Base-by-base conservation (phyloP, 495 filamentous ascomycete genomes). In the Hypoxylon fuscum region DNA sequence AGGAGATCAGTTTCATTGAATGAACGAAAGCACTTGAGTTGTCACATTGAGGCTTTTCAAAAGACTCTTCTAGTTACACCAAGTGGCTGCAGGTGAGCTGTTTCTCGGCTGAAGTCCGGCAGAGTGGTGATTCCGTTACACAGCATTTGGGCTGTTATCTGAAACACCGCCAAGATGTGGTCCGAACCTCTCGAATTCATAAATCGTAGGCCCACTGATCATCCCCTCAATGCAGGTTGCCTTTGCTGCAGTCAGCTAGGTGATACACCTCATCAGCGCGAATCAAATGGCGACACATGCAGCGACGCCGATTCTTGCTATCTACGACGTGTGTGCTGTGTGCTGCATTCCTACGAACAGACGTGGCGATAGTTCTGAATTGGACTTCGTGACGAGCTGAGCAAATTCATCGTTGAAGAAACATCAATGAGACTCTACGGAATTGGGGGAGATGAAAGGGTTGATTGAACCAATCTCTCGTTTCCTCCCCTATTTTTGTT, bases 211-310 rank as follows among this genome's bases (percentile, higher is more conserved):
- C 21, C 35, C 4, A 40, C 5, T 32, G 8, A 21, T 21, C 15
- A 35, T 9, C 1, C 15, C 3, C 4, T 6, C 15, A 31, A 14
- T 5, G 22, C 21, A 44, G 4, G 25, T 8, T 27, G 25, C 8
- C 25, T 27, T 3, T 38, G 12, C 35, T 38, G 35, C n/a, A 15
- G 35, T 38, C 35, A 42, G 17, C 40, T 40, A 10, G 5, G 14
- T 40, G 18, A 49, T 34, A 15, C 52, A 56, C 45, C 42, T 47
- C 21, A 14, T 18, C n/a, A 56, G 50, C 34, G 18, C 56, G 51
- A 60, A 60, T 66, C 51, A 66, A 21, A 59, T 46, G 15, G 31
- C 61, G 55, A 64, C 55, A 65, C 51, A 60, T 66, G 27, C 51
- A 45, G 23, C 11, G 0, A 14, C 12, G n/a, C 31, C 37, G 46